Conservation (phyloP, 2,329 filamentous ascomycete species). For the Hortaea werneckii region DNA sequence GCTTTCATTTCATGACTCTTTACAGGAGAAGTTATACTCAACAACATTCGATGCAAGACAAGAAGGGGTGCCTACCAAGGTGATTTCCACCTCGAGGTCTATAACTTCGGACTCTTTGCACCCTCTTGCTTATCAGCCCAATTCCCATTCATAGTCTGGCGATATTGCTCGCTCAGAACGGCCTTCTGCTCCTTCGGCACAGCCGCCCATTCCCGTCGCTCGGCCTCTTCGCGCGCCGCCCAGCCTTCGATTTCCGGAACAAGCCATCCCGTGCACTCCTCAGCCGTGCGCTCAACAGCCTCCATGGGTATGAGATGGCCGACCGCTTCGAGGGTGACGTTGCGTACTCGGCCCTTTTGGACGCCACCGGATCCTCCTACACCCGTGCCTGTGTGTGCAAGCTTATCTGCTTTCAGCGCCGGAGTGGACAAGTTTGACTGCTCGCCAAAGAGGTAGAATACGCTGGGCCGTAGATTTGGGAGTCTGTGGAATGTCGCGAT, state of each 20-base stretch:
- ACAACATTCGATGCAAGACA: too few species aligned
- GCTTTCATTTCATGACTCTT: too few species aligned
- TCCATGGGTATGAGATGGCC: constrained; percentile 86
- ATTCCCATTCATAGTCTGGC: constrained; percentile 14
- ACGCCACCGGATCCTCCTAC: constrained; percentile 58
- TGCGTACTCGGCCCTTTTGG: constrained; percentile 55
- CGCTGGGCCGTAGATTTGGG: constrained; percentile 51
- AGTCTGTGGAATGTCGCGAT: constrained; percentile 47
- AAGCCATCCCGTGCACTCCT: constrained; percentile 31
- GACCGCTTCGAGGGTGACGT: constrained; percentile 51
- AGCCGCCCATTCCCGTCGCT: constrained; percentile 17
- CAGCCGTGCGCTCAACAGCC: constrained; percentile 55
- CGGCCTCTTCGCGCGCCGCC: constrained; percentile 15
- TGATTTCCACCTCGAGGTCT: not conserved
- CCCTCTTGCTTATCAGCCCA: constrained; percentile 3
- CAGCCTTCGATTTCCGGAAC: constrained; percentile 26
- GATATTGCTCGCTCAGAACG: constrained; percentile 20
- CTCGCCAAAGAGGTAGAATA: constrained; percentile 60
- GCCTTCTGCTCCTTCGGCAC: constrained; percentile 18
- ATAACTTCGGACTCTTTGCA: not conserved
- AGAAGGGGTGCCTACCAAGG: too few species aligned
- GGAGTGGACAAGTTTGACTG: constrained; percentile 47
- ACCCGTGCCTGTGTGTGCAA: constrained; percentile 54
- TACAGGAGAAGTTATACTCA: too few species aligned
- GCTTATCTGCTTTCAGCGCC: constrained; percentile 45